Conservation (phyloP, 2,329 filamentous ascomycete genomes). For the Colletotrichum endophyticum region DNA sequence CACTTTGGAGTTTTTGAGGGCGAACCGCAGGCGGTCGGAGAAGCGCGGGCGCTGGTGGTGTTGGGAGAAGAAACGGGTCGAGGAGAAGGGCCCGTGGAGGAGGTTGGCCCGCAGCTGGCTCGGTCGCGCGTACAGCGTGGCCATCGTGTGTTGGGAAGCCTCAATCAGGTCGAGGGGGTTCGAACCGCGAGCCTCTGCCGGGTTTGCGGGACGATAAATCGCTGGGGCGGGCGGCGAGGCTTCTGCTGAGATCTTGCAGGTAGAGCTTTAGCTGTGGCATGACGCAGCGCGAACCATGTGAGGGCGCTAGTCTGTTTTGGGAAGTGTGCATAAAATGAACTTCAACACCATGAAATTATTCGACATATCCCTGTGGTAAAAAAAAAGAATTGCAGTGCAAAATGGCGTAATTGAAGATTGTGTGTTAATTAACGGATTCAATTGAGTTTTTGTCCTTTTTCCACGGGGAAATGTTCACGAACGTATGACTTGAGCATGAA, state of each 20-base stretch:
- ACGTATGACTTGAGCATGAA: neutral
- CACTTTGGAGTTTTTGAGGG: slow-evolving; percentile 60
- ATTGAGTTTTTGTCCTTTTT: neutral
- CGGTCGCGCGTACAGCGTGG: slow-evolving; percentile 37
- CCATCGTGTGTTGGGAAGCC: slow-evolving; percentile 27
- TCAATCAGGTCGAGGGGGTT: neutral
- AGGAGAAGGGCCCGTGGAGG: slow-evolving; percentile 31
- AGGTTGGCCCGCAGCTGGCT: slow-evolving; percentile 36
- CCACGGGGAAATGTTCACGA: neutral
- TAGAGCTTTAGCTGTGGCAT: slow-evolving; percentile 11
- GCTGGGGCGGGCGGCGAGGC: neutral
- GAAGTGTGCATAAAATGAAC: neutral
- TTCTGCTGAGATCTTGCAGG: slow-evolving; percentile 11
- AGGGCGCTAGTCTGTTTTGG: slow-evolving; percentile 10
- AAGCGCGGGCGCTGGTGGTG: slow-evolving; percentile 53
- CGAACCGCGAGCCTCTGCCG: neutral
- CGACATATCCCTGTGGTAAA: neutral
- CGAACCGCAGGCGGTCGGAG: slow-evolving; percentile 55
- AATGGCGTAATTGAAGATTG: neutral
- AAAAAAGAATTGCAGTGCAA: neutral
- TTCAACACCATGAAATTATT: neutral
- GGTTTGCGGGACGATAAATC: neutral
- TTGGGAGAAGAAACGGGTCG: slow-evolving; percentile 40
- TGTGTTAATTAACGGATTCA: neutral
- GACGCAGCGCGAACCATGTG: slow-evolving; percentile 15